Conservation (phyloP, 2,329 filamentous ascomycete genomes). For the Nannizziopsis barbatae region DNA sequence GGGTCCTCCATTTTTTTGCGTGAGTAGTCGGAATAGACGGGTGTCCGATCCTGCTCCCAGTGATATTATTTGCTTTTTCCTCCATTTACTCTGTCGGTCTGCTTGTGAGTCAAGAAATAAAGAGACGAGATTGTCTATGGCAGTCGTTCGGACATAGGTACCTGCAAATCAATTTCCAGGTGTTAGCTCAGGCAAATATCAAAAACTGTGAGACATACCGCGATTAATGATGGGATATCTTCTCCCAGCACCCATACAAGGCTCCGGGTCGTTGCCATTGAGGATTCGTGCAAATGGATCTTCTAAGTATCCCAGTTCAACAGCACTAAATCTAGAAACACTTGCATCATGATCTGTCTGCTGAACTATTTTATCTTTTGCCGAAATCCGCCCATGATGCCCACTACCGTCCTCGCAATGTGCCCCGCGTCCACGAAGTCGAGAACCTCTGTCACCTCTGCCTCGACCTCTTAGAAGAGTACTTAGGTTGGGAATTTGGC, state of each 20-base stretch:
- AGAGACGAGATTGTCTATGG: conserved; percentile 66
- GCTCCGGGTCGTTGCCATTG: conserved; percentile 37
- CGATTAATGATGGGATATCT: conserved; percentile 87
- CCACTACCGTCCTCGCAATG: conserved; percentile 12
- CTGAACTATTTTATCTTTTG: conserved; percentile 66
- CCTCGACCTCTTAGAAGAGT: conserved; percentile 41
- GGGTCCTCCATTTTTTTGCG: conserved; percentile 22
- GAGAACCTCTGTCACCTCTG: conserved; percentile 35
- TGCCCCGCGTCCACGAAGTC: conserved; percentile 25
- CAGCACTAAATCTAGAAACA: conserved; percentile 76
- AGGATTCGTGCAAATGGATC: conserved; percentile 69
- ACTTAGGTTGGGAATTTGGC: conserved; percentile 68
- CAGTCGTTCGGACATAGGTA: conserved; percentile 81
- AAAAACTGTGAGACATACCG: conserved; percentile 42
- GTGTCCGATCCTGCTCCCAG: conserved; percentile 92
- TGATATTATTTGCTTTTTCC: conserved; percentile 68
- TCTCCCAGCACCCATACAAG: conserved; percentile 35
- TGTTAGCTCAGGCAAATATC: conserved; percentile 13
- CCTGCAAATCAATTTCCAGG: conserved; percentile 40
- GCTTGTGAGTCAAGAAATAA: conserved; percentile 49
- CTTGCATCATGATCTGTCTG: conserved; percentile 87
- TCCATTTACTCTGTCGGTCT: conserved; percentile 15
- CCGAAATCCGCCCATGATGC: conserved; percentile 11
- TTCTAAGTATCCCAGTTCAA: conserved; percentile 70
- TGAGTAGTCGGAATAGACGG: conserved; percentile 64